Conservation (phyloP, 2,329 filamentous ascomycete species). For the Botrytis deweyae region DNA sequence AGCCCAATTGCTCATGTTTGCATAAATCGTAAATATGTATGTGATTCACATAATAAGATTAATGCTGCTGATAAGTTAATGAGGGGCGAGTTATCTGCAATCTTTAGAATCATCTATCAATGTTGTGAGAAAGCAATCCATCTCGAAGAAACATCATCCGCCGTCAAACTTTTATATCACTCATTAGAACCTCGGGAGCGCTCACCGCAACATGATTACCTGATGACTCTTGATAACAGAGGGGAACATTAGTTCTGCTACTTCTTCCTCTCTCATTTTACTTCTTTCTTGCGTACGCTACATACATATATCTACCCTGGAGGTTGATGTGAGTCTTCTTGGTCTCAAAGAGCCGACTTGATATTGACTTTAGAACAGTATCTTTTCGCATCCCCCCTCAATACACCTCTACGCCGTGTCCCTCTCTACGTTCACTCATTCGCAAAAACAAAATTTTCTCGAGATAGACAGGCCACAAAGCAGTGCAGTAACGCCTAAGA, state of each 20-base stretch:
- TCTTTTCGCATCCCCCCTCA: background rate
- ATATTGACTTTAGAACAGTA: constrained; percentile 9
- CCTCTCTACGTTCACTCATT: background rate
- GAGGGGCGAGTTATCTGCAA: constrained; percentile 1
- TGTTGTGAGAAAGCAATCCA: background rate
- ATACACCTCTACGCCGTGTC: background rate
- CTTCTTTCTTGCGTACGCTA: background rate
- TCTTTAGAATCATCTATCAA: constrained; percentile 2
- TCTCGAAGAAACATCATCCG: background rate
- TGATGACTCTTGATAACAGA: constrained; percentile 10
- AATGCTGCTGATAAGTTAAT: constrained; percentile 14
- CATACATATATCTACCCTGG: constrained; percentile 4
- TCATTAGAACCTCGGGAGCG: constrained; percentile 4
- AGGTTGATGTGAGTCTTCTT: background rate
- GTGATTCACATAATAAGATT: background rate
- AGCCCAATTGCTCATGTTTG: constrained; percentile 8
- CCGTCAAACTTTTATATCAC: constrained; percentile 7
- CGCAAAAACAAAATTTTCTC: background rate
- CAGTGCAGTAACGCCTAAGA: background rate
- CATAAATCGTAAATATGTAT: constrained; percentile 6
- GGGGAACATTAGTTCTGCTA: constrained; percentile 13
- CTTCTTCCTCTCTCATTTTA: constrained; percentile 9
- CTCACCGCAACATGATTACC: constrained; percentile 21
- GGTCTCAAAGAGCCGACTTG: background rate
- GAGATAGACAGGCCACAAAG: background rate